Conservation (phyloP, 2,329 filamentous ascomycete genomes). For the Trematosphaeria pertusa region DNA sequence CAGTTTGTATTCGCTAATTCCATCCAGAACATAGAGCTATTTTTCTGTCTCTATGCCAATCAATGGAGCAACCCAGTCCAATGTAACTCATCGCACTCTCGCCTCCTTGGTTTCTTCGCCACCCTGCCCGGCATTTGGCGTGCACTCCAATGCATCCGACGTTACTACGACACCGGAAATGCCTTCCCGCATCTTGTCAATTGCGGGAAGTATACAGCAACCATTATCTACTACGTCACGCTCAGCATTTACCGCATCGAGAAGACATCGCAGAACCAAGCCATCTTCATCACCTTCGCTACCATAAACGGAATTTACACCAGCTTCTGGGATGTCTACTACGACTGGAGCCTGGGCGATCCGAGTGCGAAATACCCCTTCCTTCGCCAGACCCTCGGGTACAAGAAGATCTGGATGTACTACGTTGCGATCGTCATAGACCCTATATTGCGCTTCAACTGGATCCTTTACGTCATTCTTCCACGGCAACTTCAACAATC, state of each 20-base stretch:
- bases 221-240: conserved; percentile 78
- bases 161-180: conserved; percentile 85
- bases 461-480: conserved; percentile 93
- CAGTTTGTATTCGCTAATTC: conserved; percentile 2
- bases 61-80: conserved; percentile 74
- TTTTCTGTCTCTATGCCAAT: conserved; percentile 91
- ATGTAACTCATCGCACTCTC: conserved; percentile 87
- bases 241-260: conserved; percentile 85
- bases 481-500: conserved; percentile 82
- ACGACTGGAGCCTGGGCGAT: conserved; percentile 95
- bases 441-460: conserved; percentile 86
- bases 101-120: conserved; percentile 83
- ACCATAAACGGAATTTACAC: conserved; percentile 83
- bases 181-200: conserved; percentile 93
- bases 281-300: conserved; percentile 80
- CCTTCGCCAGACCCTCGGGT: conserved; percentile 75
- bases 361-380: conserved; percentile 68
- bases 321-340: conserved; percentile 90
- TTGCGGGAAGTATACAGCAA: conserved; percentile 87
- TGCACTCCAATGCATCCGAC: conserved; percentile 85
- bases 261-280: conserved; percentile 63
- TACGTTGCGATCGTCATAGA: conserved; percentile 85
- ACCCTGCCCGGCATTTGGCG: conserved; percentile 89
- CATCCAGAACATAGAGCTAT: conserved; percentile 80
- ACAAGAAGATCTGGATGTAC: conserved; percentile 82